Conservation (phyloP, 179 eudicot species). For the Sideroxylon spinosum region DNA sequence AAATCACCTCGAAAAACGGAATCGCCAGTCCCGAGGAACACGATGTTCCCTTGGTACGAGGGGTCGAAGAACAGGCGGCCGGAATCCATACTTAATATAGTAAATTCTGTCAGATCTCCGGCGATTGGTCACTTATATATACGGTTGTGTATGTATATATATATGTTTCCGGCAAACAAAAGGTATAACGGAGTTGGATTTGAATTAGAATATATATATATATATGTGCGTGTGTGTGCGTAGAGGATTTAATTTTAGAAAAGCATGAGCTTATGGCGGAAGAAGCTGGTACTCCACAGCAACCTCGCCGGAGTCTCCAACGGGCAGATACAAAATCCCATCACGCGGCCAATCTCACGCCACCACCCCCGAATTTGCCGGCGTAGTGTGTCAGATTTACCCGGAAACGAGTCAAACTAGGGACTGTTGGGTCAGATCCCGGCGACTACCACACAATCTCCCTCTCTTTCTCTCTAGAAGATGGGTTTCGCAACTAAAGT, state of each 20-base stretch:
- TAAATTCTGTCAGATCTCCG: slow-evolving; percentile 17
- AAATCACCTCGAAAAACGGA: slow-evolving; percentile 54
- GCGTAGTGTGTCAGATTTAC: not conserved
- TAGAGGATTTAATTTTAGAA: slow-evolving; percentile 29
- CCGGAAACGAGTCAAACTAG: slow-evolving; percentile 3
- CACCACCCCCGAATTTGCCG: not conserved
- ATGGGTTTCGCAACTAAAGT: slow-evolving; percentile 41
- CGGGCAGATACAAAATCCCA: slow-evolving; percentile 75
- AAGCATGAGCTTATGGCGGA: slow-evolving; percentile 75
- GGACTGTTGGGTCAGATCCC: slow-evolving; percentile 17
- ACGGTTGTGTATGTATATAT: slow-evolving; percentile 8
- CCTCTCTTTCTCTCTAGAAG: not conserved
- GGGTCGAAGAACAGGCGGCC: slow-evolving; percentile 50
- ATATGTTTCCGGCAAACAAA: not conserved
- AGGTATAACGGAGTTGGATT: not conserved
- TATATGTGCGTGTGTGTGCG: too few species aligned
- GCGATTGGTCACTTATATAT: not conserved
- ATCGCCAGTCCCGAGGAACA: slow-evolving; percentile 46
- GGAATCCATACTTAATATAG: slow-evolving; percentile 38
- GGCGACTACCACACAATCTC: not conserved
- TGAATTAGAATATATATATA: too few species aligned
- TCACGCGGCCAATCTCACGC: slow-evolving; percentile 34
- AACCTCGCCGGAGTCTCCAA: slow-evolving; percentile 65
- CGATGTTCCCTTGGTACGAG: slow-evolving; percentile 39
- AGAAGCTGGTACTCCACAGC: slow-evolving; percentile 75